Base-by-base conservation (phyloP, 1,284 basidiomycete genomes). In the Ganoderma meredithae region DNA sequence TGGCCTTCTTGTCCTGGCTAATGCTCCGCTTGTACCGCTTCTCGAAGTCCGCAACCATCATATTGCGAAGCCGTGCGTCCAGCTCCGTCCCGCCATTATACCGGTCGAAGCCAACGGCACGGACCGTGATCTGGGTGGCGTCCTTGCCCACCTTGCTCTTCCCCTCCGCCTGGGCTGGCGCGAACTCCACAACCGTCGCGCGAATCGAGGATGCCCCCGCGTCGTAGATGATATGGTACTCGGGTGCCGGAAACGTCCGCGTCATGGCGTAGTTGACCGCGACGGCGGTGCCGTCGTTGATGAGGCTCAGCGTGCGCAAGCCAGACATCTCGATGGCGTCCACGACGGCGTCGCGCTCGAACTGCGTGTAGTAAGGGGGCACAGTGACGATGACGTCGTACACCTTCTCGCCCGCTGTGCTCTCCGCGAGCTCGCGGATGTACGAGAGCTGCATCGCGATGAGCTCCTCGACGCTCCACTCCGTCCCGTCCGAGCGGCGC, bases 191-290 rank as follows among this genome's bases (percentile, higher is more conserved):
- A 25, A 99, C 84, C 0, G 96, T 96, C 0, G 97, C 96, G 36
- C 92, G 89, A 39, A 95, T 93, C 0, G 94, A 88, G 3, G 94
- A 91, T 2, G 96, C 94, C 47, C 98, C 97, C 0, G 95, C 93
- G 76, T 99, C 98, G 80, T 95, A 99, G 71, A 99, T 92, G 73
- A 99, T 81, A 78, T 99, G 96, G 79, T 91, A 89, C 79, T 98
- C 96, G 22, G 90, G 90, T 1, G 80, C 82, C 1, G 91, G 82
- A 84, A 99, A 99, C 0, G 88, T 87, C 44, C 97, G 88, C 1
- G 95, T 96, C 94, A 99, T 98, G 47, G 97, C 97, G 77, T 95
- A 99, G 83, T 98, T 98, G 73, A 98, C 86, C 9, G 94, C 96
- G 36, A 96, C 91, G 7, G 95, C 95, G 0, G 95, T 93, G 53